Evolutionary conservation across 148 eudicot genomes (phyloP).

Genomic region (Persicaria tinctoria): DNA sequence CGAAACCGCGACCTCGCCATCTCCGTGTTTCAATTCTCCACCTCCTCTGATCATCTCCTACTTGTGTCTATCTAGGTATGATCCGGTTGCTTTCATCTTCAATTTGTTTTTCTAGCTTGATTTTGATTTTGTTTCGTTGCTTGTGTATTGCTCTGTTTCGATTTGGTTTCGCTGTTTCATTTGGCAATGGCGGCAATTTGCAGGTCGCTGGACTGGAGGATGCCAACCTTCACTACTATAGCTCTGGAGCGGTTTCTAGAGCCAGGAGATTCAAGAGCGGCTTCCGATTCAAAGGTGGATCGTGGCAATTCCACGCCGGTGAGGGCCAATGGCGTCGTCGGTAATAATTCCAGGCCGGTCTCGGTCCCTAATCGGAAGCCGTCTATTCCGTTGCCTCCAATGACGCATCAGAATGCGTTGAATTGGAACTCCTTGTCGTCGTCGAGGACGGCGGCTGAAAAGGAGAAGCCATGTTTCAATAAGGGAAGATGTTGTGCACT

Average conservation of each 20-base stretch:
- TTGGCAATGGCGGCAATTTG: too few relatives aligned
- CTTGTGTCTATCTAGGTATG: not conserved
- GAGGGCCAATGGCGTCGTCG: constrained; percentile 22
- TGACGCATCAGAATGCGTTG: constrained; percentile 30
- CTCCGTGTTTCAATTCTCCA: constrained; percentile 6
- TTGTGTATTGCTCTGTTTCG: not conserved
- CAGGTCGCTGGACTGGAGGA: too few relatives aligned
- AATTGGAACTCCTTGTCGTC: constrained; percentile 30
- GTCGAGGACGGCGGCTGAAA: constrained; percentile 22
- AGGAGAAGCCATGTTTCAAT: constrained; percentile 5
- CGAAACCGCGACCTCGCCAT: constrained; percentile 4
- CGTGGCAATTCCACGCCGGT: constrained; percentile 25
- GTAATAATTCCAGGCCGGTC: constrained; percentile 1
- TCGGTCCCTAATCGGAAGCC: constrained; percentile 8
- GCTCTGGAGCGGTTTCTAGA: too few relatives aligned
- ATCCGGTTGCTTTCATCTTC: not conserved
- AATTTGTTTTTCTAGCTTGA: not conserved
- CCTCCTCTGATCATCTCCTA: constrained; percentile 7
- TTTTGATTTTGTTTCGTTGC: not conserved
- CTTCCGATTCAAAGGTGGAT: constrained; percentile 39
- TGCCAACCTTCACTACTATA: too few relatives aligned
- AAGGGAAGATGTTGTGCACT: too few relatives aligned
- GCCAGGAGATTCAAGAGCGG: constrained; percentile 14
- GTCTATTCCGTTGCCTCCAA: constrained; percentile 10
- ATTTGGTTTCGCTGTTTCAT: constrained; percentile 6